Evolutionary conservation across 306 rosid genomes (phyloP).

Genomic region (Benincasa hispida): DNA sequence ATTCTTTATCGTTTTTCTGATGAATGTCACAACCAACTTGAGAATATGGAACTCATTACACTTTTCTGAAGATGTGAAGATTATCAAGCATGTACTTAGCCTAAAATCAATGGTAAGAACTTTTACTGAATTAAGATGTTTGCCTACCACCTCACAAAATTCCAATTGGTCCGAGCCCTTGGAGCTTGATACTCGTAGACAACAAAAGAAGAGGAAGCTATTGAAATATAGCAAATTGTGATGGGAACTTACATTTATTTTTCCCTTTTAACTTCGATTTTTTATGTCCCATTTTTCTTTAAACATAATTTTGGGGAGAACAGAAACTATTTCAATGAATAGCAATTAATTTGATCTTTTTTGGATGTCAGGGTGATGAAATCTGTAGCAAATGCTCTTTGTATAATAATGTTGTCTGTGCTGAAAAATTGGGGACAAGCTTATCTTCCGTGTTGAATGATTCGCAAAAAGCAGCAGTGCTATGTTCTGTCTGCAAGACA

Average conservation of each 20-base stretch:
- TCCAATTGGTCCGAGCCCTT: background rate
- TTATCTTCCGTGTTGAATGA: constrained; percentile 29
- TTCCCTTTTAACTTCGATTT: background rate
- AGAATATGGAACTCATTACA: constrained; percentile 54
- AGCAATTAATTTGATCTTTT: background rate
- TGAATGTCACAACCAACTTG: constrained; percentile 27
- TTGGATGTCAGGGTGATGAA: constrained; percentile 23
- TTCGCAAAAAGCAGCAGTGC: constrained; percentile 41
- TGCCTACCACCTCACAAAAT: background rate
- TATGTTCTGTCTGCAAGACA: constrained; percentile 32
- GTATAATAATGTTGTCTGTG: background rate
- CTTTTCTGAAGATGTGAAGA: constrained; percentile 16
- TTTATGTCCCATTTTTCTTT: background rate
- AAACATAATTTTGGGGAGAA: background rate
- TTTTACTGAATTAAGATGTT: background rate
- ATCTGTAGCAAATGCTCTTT: constrained; percentile 19
- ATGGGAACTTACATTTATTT: background rate
- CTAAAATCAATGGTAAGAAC: constrained; percentile 23
- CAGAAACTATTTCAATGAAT: background rate
- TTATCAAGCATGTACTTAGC: constrained; percentile 19
- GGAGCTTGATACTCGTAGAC: background rate
- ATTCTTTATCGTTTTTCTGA: constrained; percentile 28
- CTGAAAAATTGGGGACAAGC: constrained; percentile 7
- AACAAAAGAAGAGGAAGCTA: background rate
- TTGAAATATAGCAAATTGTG: background rate